Base-by-base conservation (phyloP, 2,329 filamentous ascomycete genomes). In the Alternaria arborescens region DNA sequence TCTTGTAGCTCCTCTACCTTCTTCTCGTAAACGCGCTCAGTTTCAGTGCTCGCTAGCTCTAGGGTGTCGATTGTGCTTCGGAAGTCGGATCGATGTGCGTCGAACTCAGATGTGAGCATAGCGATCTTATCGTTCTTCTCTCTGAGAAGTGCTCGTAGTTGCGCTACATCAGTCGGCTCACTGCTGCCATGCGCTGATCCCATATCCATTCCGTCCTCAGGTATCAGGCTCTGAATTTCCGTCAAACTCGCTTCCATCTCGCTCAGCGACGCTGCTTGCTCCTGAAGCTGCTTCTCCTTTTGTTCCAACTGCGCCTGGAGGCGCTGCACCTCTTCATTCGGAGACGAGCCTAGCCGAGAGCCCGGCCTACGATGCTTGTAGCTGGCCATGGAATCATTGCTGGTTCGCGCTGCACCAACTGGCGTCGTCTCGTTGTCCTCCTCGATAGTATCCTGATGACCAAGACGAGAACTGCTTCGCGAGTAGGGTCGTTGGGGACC, bases 111-210 rank as follows among this genome's bases (percentile, higher is more conserved):
- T 0, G 94, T 98, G 69, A 99, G 86, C 84, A 94, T 89, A 26
- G 91, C 89, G 67, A 99, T 97, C 82, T 94, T 97, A 60, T 99
- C 95, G 72, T 97, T 97, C 85, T 97, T 97, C 80, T 99, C 95
- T 24, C 92, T 87, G 55, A 99, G 81, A 70, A 97, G 81, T n/a
- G 90, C 87, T 55, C 94, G 89, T 58, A 99, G 83, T 74, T 96
- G 91, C 5, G 86, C 77, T 2, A 89, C 85, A 75, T 97, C 94
- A 67, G 89, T 89, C 16, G 75, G 64, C 50, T 79, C 77, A 79
- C 63, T 82, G 80, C 70, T 82, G 77, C 71, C 80, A 67, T 65
- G 73, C 73, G 68, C 80, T 76, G 60, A 81, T 76, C 59, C 85
- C 82, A 62, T 82, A 80, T 75, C 83, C 84, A 79, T 85, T 72